Evolutionary conservation across 2,329 filamentous ascomycete genomes (phyloP).

Genomic region (Trichoderma koningii): DNA sequence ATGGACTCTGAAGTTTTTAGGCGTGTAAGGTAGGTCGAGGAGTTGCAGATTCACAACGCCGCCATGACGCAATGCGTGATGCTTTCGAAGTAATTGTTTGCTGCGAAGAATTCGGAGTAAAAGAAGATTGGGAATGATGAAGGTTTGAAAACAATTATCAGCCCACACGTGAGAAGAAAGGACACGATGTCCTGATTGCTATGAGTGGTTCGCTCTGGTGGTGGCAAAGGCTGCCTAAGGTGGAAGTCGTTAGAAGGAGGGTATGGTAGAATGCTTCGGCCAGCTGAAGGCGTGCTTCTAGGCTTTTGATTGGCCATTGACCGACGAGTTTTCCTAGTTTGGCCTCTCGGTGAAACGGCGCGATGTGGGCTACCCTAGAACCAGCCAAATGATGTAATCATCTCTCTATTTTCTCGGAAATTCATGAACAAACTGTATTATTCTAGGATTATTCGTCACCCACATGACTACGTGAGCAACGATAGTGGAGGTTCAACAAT

Average conservation of each 20-base stretch:
- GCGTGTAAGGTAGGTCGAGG: too few species aligned
- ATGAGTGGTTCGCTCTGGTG: constrained; percentile 2
- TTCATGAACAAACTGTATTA: too few species aligned
- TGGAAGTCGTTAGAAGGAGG: not conserved
- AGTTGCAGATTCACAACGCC: not conserved
- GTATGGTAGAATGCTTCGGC: not conserved
- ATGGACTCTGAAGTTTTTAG: not conserved
- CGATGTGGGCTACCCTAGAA: not conserved
- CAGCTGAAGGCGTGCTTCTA: not conserved
- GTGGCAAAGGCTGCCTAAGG: constrained; percentile 12
- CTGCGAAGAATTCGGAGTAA: not conserved
- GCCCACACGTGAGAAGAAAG: constrained; percentile 21
- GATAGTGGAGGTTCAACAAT: too few species aligned
- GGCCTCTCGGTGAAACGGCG: not conserved
- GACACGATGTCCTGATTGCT: constrained; percentile 34
- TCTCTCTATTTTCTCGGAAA: too few species aligned
- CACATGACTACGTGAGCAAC: too few species aligned
- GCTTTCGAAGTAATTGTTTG: not conserved
- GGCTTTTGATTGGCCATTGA: not conserved
- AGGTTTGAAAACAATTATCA: not conserved
- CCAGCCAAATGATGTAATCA: too few species aligned
- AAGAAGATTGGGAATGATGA: too few species aligned
- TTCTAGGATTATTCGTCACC: too few species aligned
- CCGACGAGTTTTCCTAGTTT: not conserved
- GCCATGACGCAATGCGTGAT: not conserved